phyloP scores from a whole-genome alignment of 331 rosid species.

The Rosa hybrid region DNA sequence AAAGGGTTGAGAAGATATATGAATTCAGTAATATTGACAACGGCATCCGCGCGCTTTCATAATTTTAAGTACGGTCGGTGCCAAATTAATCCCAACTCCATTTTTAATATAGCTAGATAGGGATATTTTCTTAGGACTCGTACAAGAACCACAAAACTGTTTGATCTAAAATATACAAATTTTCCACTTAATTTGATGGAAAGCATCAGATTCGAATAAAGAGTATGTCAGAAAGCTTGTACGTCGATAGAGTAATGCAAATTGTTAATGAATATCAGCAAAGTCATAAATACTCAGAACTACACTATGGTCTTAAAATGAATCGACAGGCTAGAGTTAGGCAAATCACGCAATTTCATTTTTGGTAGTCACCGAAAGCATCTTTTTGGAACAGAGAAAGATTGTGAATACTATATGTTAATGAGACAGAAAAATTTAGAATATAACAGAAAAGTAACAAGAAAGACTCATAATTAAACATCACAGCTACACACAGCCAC shows the following conservation, averaged over 20 bases:
- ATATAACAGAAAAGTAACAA: neutral
- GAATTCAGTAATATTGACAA: neutral
- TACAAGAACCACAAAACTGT: neutral
- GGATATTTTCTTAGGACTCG: neutral
- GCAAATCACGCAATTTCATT: neutral
- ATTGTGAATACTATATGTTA: neutral
- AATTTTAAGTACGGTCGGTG: constrained; percentile 15
- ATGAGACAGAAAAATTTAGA: neutral
- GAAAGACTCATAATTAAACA: neutral
- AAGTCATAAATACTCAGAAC: neutral
- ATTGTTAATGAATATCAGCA: neutral
- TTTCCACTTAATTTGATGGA: neutral
- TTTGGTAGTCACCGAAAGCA: neutral
- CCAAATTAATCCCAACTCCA: neutral
- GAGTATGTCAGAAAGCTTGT: neutral
- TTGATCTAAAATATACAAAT: neutral
- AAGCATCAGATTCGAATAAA: neutral
- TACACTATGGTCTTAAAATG: neutral
- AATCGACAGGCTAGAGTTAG: neutral
- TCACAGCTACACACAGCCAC: neutral
- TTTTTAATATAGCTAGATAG: neutral
- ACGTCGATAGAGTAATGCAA: neutral
- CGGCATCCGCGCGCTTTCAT: neutral
- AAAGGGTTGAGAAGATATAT: neutral
- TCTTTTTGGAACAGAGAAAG: neutral